Evolutionary conservation across 106 monocot genomes (phyloP).

Genomic region (Dactylorhiza incarnata): DNA sequence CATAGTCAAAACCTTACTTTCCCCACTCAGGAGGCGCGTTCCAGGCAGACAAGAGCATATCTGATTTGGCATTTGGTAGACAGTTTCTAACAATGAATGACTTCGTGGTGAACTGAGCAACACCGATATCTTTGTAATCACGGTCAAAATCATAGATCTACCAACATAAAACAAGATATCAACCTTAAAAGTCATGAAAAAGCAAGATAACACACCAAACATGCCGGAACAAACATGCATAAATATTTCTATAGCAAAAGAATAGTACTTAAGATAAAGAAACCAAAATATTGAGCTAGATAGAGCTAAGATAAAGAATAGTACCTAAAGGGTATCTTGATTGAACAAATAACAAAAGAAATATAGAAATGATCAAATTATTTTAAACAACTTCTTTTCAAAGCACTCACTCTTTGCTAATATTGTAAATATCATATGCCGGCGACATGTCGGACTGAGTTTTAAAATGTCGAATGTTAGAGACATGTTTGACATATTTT

Average conservation of each 20-base stretch:
- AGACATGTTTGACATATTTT: too few relatives aligned
- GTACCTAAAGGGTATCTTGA: background rate
- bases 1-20: conserved; percentile 45
- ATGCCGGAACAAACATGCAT: background rate
- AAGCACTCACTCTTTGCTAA: too few relatives aligned
- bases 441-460: too few relatives aligned
- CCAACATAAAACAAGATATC: conserved; percentile 9
- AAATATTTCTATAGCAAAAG: background rate
- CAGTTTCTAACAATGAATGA: conserved; percentile 83
- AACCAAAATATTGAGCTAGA: background rate
- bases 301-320: background rate
- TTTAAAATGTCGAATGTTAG: too few relatives aligned
- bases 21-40: conserved; percentile 96
- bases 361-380: background rate
- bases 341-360: background rate
- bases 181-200: background rate
- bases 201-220: background rate
- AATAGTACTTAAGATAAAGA: background rate
- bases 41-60: conserved; percentile 87
- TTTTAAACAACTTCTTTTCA: too few relatives aligned
- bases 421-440: too few relatives aligned
- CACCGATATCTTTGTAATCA: conserved; percentile 95
- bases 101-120: conserved; percentile 74
- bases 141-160: conserved; percentile 99
- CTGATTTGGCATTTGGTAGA: conserved; percentile 78